phyloP scores from a whole-genome alignment of 192 early-diverging fungal genomes.

The Paraglomus brasilianum region DNA sequence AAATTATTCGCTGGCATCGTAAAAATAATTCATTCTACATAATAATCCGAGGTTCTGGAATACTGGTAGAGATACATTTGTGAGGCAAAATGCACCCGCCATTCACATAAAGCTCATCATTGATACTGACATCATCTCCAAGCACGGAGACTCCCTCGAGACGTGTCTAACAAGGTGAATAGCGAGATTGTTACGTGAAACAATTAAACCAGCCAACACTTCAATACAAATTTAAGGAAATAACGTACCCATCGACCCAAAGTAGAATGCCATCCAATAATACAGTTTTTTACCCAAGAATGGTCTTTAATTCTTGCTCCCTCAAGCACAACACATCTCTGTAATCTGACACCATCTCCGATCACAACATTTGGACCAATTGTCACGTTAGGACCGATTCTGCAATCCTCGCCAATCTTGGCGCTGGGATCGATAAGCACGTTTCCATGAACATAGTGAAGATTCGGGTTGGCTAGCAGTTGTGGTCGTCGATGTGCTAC shows the following conservation, averaged over 20 bases:
- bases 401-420: conserved; percentile 92
- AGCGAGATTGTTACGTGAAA: conserved; percentile 2
- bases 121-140: conserved; percentile 95
- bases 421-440: conserved; percentile 91
- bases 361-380: conserved; percentile 89
- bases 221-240: not conserved
- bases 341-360: conserved; percentile 93
- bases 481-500: conserved; percentile 76
- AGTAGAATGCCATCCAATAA: conserved; percentile 95
- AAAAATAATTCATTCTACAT: conserved; percentile 85
- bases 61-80: conserved; percentile 86
- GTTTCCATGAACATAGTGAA: conserved; percentile 73
- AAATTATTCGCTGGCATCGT: not conserved
- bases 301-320: conserved; percentile 81
- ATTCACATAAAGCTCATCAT: conserved; percentile 93
- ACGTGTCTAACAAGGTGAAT: conserved; percentile 52
- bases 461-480: conserved; percentile 62
- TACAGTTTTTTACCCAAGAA: conserved; percentile 86
- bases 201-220: not conserved
- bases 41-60: conserved; percentile 92
- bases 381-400: conserved; percentile 96
- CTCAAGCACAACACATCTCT: conserved; percentile 86
- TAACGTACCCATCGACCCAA: conserved; percentile 82
- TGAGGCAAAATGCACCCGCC: conserved; percentile 96
- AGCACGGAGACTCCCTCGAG: conserved; percentile 93